Base-by-base conservation (phyloP, 2,329 filamentous ascomycete genomes). In the Fusarium sterilihyphosum region DNA sequence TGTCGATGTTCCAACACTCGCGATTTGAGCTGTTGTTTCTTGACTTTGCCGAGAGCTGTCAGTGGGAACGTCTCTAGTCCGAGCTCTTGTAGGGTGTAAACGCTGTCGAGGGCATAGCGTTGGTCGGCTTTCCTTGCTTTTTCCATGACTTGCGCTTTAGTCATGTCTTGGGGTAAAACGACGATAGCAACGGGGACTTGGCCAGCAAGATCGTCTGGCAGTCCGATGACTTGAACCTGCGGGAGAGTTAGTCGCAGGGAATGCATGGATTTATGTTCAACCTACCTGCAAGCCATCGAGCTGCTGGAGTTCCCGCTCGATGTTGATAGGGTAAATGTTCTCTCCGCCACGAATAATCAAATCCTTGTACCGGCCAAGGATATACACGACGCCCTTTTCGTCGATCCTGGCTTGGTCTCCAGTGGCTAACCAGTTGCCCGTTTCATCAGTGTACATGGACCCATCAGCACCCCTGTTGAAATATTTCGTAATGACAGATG, bases 111-210 rank as follows among this genome's bases (percentile, higher is more conserved):
- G 2, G 81, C 80, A 49, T 83, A 85, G n/a, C 82, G 82, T 29
- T 81, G 73, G 10, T 85, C 85, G 6, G 84, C 50, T 8, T 59
- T 69, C 37, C 77, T 72, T 6, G 80, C 77, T 56, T 79, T 80
- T 53, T 80, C 71, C 46, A 77, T 65, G n/a, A 84, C 73, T 24
- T 80, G 76, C 1, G 72, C 41, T 70, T 84, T 85, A 35, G 82
- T 71, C 2, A 77, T 71, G 6, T 76, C 72, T n/a, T 80, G 43
- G 1, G 82, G 80, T 6, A 82, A 67, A 38, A 79, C 76, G 33
- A 86, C 82, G 18, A 88, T 77, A 6, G 86, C 86, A 20, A 87
- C 82, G 1, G 85, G 84, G 7, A 88, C 81, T 70, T 88, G 85
- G 8, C 86, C 86, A 33, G 86, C 85, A 61, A 85, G 75, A 18